Evolutionary conservation across 768 basidiomycete genomes (phyloP).

Genomic region (Polyporus arcularius): DNA sequence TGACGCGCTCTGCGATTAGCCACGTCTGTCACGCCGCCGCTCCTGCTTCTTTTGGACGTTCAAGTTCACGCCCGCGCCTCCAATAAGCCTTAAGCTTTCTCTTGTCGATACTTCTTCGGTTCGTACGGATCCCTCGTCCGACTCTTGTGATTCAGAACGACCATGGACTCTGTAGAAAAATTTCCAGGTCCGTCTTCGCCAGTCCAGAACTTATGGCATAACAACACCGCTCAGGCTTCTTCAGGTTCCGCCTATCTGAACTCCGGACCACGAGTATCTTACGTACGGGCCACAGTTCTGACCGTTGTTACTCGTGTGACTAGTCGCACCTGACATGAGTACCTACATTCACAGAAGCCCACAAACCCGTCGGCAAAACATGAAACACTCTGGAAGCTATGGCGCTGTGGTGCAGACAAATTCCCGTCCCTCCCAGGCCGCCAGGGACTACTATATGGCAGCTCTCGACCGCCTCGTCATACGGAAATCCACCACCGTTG

Average conservation of each 20-base stretch:
- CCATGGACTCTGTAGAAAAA: slow-evolving; percentile 2
- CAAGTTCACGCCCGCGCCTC: slow-evolving; percentile 1
- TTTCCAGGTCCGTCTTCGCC: slow-evolving; percentile 8
- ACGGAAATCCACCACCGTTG: not conserved
- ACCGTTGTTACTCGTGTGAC: slow-evolving; percentile 15
- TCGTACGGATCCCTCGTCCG: slow-evolving; percentile 13
- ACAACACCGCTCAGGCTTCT: not conserved
- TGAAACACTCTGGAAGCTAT: not conserved
- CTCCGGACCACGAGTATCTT: not conserved
- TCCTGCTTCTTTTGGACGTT: not conserved
- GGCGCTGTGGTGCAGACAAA: not conserved
- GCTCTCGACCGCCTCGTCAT: not conserved
- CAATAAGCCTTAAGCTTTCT: slow-evolving; percentile 6
- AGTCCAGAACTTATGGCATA: not conserved
- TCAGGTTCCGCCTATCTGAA: slow-evolving; percentile 5
- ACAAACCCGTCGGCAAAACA: not conserved
- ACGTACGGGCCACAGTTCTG: not conserved
- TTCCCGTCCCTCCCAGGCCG: not conserved
- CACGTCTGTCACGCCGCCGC: slow-evolving; percentile 1
- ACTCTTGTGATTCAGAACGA: not conserved
- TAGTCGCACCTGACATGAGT: slow-evolving; percentile 4
- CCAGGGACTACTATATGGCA: not conserved
- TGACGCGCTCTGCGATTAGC: not conserved
- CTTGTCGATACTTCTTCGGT: slow-evolving; percentile 6
- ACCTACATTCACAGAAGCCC: not conserved